Evolutionary conservation across 106 monocot species (phyloP).

Genomic region (Allium sativum): DNA sequence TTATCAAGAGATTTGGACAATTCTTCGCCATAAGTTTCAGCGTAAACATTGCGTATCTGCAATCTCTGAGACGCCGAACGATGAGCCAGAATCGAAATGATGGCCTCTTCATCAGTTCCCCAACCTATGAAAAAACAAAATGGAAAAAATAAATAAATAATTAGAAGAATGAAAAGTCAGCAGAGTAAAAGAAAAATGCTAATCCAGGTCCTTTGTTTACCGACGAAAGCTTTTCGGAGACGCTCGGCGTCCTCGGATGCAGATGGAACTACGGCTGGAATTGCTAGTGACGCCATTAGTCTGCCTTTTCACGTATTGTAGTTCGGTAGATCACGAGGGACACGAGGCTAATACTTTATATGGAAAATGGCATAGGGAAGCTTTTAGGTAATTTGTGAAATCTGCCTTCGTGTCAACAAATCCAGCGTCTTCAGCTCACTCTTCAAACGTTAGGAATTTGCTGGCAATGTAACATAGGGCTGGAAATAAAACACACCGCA

Average conservation of each 20-base stretch:
- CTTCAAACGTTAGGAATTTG: too few species aligned
- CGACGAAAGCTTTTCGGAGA: slow-evolving; percentile 28
- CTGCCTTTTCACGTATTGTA: too few species aligned
- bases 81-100: slow-evolving; percentile 70
- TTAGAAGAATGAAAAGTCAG: neutral
- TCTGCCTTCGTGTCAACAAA: too few species aligned
- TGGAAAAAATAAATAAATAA: neutral
- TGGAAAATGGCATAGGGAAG: too few species aligned
- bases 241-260: slow-evolving; percentile 21
- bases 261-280: slow-evolving; percentile 13
- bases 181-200: neutral
- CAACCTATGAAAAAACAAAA: slow-evolving; percentile 29
- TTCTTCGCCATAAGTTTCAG: slow-evolving; percentile 50
- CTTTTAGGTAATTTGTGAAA: too few species aligned
- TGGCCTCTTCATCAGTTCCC: slow-evolving; percentile 71
- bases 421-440: too few species aligned
- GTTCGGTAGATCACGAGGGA: too few species aligned
- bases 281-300: slow-evolving; percentile 23
- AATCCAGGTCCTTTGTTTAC: slow-evolving; percentile 6
- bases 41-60: slow-evolving; percentile 44
- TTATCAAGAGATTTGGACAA: slow-evolving; percentile 58
- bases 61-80: slow-evolving; percentile 50
- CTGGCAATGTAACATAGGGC: too few species aligned
- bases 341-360: too few species aligned
- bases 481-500: too few species aligned